Evolutionary conservation across 1,284 basidiomycete genomes (phyloP).

Genomic region (Cronartium ribicola): DNA sequence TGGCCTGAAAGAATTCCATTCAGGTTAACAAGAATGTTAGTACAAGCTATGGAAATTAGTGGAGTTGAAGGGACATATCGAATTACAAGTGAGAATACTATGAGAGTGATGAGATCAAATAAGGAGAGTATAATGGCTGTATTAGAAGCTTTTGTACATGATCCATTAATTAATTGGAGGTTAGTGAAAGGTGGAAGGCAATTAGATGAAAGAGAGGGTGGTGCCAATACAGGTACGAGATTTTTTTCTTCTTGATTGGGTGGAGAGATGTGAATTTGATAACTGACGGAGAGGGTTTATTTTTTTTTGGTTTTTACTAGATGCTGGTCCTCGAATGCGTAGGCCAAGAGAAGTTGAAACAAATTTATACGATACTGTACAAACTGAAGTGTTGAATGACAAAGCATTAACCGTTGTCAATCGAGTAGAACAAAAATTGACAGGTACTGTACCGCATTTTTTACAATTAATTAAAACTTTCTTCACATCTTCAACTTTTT

Average conservation of each 20-base stretch:
- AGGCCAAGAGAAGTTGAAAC: conserved; percentile 47
- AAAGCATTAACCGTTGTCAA: conserved; percentile 84
- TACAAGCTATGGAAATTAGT: conserved; percentile 95
- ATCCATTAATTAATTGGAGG: conserved; percentile 61
- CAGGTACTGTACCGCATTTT: conserved; percentile 56
- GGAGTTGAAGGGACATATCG: conserved; percentile 97
- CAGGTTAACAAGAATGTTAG: conserved; percentile 95
- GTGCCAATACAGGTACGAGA: conserved; percentile 48
- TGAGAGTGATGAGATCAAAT: conserved; percentile 93
- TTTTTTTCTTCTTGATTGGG: conserved; percentile 45
- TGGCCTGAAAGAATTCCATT: conserved; percentile 99
- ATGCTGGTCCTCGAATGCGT: conserved; percentile 40
- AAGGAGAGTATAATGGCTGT: conserved; percentile 98
- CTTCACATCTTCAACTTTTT: conserved; percentile 11
- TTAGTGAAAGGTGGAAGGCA: conserved; percentile 51
- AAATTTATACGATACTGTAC: conserved; percentile 46
- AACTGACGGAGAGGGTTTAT: neutral
- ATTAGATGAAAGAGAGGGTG: conserved; percentile 44
- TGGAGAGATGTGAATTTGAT: too few relatives aligned
- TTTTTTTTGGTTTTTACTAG: neutral
- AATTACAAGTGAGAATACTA: conserved; percentile 92
- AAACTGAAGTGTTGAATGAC: conserved; percentile 78
- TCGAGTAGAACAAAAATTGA: conserved; percentile 86
- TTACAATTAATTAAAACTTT: conserved; percentile 43
- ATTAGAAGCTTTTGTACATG: conserved; percentile 72